Percentiles rank a stretch among this genome's conserved stretches.
phyloP scores from a whole-genome alignment of 129 eudicot genomes.

The Flaveria brownii region DNA sequence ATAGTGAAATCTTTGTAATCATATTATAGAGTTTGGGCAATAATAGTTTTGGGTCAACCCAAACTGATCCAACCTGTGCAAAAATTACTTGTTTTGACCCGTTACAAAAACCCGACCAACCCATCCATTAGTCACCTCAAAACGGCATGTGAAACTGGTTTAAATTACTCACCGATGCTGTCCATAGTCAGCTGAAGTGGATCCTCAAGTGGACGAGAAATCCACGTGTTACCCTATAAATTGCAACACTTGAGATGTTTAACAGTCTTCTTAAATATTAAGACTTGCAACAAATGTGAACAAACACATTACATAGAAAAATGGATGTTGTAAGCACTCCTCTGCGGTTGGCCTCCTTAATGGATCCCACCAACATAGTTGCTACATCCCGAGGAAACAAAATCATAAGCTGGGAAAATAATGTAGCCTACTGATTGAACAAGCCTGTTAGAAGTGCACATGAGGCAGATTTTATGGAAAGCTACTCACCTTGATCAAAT shows the following conservation, averaged over 20 bases:
- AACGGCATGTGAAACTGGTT: background rate
- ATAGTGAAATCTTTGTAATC: background rate
- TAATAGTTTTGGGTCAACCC: background rate
- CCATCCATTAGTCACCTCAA: conserved; percentile 5
- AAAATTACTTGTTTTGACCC: background rate
- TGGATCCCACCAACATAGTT: conserved; percentile 95
- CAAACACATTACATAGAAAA: conserved; percentile 69
- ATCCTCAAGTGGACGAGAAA: conserved; percentile 75
- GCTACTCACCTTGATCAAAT: conserved; percentile 66
- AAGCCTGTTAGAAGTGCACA: conserved; percentile 16
- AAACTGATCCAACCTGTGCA: background rate
- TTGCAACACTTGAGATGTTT: conserved; percentile 35
- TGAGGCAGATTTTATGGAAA: background rate
- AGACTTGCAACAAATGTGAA: conserved; percentile 16
- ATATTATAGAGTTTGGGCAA: background rate
- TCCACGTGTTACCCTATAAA: conserved; percentile 59
- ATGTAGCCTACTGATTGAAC: conserved; percentile 3
- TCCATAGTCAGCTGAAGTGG: conserved; percentile 56
- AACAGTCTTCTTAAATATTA: background rate
- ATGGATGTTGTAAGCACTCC: conserved; percentile 81
- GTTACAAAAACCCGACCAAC: background rate
- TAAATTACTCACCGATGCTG: conserved; percentile 42
- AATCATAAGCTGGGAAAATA: conserved; percentile 12
- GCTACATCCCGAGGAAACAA: conserved; percentile 41
- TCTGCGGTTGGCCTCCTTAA: conserved; percentile 88